Base-by-base conservation (phyloP, 345 rosid species). In the Syzygium aqueum region DNA sequence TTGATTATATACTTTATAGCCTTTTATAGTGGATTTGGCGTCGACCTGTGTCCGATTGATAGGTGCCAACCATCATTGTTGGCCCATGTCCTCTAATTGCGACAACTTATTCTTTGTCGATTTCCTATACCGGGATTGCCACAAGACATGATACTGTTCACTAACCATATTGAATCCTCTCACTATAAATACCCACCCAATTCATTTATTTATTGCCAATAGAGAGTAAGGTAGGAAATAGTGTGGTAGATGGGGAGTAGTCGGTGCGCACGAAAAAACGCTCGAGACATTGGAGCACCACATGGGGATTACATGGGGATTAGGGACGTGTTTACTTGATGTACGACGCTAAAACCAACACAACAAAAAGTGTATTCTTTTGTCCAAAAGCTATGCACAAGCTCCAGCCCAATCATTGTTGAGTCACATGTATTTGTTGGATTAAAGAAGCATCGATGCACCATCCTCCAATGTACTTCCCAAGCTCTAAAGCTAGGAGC, bases 51-150 rank as follows among this genome's bases (percentile, higher is more conserved):
- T 27, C 30, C 8, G 14, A 27, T 61, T 3, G 67, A 59, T 33
- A 27, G 0, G 15, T 57, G 28, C 65, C 28, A 11, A 57, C 65
- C 65, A 27, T 59, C 33, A 27, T 57, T 57, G 63, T 27, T 12
- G 67, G 8, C 67, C 33, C 2, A 3, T 25, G 27, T n/a, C 19
- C 1, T 16, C 33, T 61, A n/a, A 27, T 61, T 33, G 13, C 17
- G 1, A 16, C 15, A 61, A 61, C 2, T 3, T 61, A n/a, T 61
- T 61, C 15, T 8, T 0, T 0, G 9, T 61, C 33, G 4, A 61
- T n/a, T 11, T 61, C 73, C 73, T 61, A 61, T 19, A 61, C 17
- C 0, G 17, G 6, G 17, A 61, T 61, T 30, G 5, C 73, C 73
- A 7, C 4, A n/a, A 25, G 15, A 14, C 2, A n/a, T n/a, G 73